A percentile compares a stretch with the other conserved stretches of the same genome.
Evolutionary conservation across 2,329 filamentous ascomycete species (phyloP).

Genomic region (Pseudopyrenochaeta lycopersici): DNA sequence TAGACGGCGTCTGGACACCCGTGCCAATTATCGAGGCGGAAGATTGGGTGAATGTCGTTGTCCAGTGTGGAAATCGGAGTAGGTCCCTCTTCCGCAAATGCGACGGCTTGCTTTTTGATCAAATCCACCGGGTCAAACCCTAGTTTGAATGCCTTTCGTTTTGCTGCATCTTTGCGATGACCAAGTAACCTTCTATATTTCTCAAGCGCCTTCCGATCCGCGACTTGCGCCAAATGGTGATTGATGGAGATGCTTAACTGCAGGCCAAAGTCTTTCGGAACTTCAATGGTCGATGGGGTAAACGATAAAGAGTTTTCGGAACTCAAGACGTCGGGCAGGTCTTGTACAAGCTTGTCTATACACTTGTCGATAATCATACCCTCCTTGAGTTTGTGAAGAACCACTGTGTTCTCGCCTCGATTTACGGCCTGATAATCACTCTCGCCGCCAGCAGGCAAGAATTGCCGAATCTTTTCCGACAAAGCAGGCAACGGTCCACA

Average conservation of each 20-base stretch:
- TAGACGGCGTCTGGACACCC: slow-evolving; percentile 50
- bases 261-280: slow-evolving; percentile 48
- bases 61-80: slow-evolving; percentile 40
- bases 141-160: slow-evolving; percentile 42
- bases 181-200: slow-evolving; percentile 50
- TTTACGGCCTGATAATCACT: slow-evolving; percentile 32
- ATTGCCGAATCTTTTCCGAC: slow-evolving; percentile 41
- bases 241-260: slow-evolving; percentile 51
- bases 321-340: slow-evolving; percentile 45
- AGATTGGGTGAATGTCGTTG: slow-evolving; percentile 48
- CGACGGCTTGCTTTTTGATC: slow-evolving; percentile 51
- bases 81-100: slow-evolving; percentile 31
- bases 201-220: slow-evolving; percentile 47
- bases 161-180: slow-evolving; percentile 42
- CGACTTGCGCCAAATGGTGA: slow-evolving; percentile 49
- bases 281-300: slow-evolving; percentile 50
- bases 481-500: slow-evolving; percentile 41
- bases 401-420: slow-evolving; percentile 35
- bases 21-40: slow-evolving; percentile 50
- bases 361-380: slow-evolving; percentile 48
- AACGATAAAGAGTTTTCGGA: slow-evolving; percentile 46
- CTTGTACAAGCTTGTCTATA: slow-evolving; percentile 47
- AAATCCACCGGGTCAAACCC: slow-evolving; percentile 51
- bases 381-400: slow-evolving; percentile 47
- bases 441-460: slow-evolving; percentile 37